These are phyloP conservation scores for Cladophialophora chaetospira DNA, from an alignment of 2,329 filamentous ascomycete species.

Conservation along the genomic window DNA sequence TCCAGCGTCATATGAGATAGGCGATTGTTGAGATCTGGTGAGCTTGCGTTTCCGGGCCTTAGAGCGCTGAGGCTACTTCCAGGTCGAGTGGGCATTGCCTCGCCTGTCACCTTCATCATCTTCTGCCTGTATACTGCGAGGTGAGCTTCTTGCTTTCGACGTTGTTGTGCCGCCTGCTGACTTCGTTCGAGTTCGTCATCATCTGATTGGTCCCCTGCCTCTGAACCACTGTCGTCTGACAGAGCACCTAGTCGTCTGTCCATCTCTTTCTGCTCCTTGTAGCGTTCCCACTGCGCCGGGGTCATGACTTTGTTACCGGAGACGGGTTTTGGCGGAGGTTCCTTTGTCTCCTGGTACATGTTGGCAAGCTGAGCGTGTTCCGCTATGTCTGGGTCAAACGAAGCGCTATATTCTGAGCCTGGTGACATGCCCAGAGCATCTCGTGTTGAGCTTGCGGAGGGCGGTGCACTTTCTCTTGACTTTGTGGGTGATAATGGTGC, in stretches of 20 bases:
- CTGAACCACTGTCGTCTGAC: slow-evolving; percentile 54
- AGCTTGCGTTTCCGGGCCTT: slow-evolving; percentile 16
- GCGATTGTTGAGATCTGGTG: slow-evolving; percentile 38
- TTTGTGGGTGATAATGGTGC: slow-evolving; percentile 7
- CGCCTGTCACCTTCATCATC: slow-evolving; percentile 95
- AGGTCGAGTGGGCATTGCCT: slow-evolving; percentile 61
- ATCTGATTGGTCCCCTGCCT: slow-evolving; percentile 66
- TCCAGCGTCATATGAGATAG: slow-evolving; percentile 39
- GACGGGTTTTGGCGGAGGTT: slow-evolving; percentile 34
- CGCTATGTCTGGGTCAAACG: slow-evolving; percentile 43
- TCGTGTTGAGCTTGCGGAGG: slow-evolving; percentile 16
- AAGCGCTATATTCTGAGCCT: slow-evolving; percentile 22
- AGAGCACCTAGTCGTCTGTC: slow-evolving; percentile 57
- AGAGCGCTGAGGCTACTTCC: slow-evolving; percentile 19
- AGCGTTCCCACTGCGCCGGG: slow-evolving; percentile 80
- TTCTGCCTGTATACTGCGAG: slow-evolving; percentile 88
- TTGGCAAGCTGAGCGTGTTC: slow-evolving; percentile 49
- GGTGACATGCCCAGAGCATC: slow-evolving; percentile 13
- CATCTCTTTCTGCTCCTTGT: slow-evolving; percentile 69
- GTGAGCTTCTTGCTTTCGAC: slow-evolving; percentile 85
- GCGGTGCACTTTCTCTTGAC: slow-evolving; percentile 13
- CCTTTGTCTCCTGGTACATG: slow-evolving; percentile 45
- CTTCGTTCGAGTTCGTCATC: slow-evolving; percentile 76
- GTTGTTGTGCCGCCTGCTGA: slow-evolving; percentile 71
- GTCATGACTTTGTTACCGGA: slow-evolving; percentile 79